Base-by-base conservation (phyloP, 2,329 filamentous ascomycete genomes). In the Penicillium sp. region DNA sequence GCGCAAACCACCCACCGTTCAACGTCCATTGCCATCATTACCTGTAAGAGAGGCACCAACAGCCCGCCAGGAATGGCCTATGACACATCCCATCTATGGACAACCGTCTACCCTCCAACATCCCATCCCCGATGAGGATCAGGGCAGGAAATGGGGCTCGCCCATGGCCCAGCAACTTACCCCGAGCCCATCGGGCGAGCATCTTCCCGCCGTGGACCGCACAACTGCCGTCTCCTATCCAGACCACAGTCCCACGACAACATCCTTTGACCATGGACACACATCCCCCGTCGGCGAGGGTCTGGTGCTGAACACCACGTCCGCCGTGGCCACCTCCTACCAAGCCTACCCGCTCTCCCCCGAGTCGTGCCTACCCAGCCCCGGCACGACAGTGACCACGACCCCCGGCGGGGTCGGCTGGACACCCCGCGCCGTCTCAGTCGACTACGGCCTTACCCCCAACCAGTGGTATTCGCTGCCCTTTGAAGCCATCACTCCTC, bases 401-500 rank as follows among this genome's bases (percentile, higher is more conserved):
- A 49, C 63, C 14, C 50, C 65, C 5, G 52, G 56, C 43, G 53
- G 59, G 40, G n/a, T 56, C 27, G 42, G 38, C 23, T 63, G 61
- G 62, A 38, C 55, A 2, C 30, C 56, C 35, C 62, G 60, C 18
- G 47, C 62, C 5, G 60, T 61, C 4, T 62, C 61, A 5, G 61
- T 60, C 18, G 65, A 67, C 35, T 47, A 67, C 32, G 60, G 58
- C 26, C 47, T 61, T 18, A 64, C 63, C 35, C 54, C 61, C 4
- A 39, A 63, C 23, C 64, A 66, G 19, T 72, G 69, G 69, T 71
- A 70, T 46, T 53, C 63, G 0, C 57, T 70, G 53, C 58, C 67
- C 36, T 61, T 67, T 23, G 67, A 68, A 26, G 54, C 61, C 11
- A 56, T 62, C 16, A 62, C 61, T 13, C 67, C 62, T 9, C 57